These are phyloP conservation scores for Pogostemon cablin DNA, from an alignment of 257 asterid genomes.

Conservation along the genomic window DNA sequence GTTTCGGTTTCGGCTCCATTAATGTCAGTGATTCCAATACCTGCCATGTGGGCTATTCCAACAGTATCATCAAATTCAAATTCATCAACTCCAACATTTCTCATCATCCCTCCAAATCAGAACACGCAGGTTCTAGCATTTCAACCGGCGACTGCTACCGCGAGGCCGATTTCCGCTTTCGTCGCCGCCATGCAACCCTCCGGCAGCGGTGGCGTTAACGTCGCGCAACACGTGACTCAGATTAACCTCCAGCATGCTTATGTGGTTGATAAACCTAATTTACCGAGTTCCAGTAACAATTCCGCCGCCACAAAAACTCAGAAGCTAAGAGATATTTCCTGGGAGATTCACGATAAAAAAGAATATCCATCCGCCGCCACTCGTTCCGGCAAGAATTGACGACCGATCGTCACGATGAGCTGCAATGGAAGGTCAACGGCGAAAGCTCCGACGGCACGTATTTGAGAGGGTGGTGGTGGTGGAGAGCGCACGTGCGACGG, in stretches of 20 bases:
- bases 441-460: constrained; percentile 16
- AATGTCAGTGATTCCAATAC: constrained; percentile 53
- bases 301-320: constrained; percentile 36
- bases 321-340: constrained; percentile 44
- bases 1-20: constrained; percentile 57
- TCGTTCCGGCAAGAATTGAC: constrained; percentile 35
- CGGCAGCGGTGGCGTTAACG: constrained; percentile 23
- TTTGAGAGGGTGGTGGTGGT: constrained; percentile 10
- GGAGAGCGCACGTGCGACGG: constrained; percentile 33
- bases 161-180: constrained; percentile 44
- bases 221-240: constrained; percentile 37
- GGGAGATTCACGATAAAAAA: constrained; percentile 53
- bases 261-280: constrained; percentile 27
- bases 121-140: constrained; percentile 52
- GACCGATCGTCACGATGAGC: background rate
- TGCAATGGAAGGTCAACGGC: constrained; percentile 24
- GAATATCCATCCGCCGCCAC: constrained; percentile 36
- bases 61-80: constrained; percentile 36
- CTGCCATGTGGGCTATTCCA: constrained; percentile 57
- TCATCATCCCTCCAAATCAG: constrained; percentile 53
- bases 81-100: constrained; percentile 45
- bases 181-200: constrained; percentile 41
- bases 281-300: constrained; percentile 41
- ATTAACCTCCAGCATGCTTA: constrained; percentile 35
- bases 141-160: constrained; percentile 43